These are phyloP conservation scores for Yamadazyma nakazawae DNA, from an alignment of 805 yeast species.

Conservation along the genomic window DNA sequence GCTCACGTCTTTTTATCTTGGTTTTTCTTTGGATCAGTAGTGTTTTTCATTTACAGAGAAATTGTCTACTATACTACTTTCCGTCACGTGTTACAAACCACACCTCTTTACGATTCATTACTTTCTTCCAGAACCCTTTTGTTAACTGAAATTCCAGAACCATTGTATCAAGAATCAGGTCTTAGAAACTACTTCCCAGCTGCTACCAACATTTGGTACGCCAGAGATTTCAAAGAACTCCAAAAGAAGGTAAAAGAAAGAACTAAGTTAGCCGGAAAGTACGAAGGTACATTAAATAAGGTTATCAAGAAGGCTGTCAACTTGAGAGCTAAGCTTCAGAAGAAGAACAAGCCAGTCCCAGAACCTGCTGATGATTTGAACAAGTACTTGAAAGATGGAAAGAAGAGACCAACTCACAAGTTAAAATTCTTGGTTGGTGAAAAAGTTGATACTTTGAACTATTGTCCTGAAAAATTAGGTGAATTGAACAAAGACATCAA, in stretches of 20 bases:
- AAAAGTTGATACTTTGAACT: slow-evolving; percentile 81
- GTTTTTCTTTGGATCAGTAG: slow-evolving; percentile 63
- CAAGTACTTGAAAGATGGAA: slow-evolving; percentile 61
- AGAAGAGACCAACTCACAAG: slow-evolving; percentile 80
- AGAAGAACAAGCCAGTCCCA: slow-evolving; percentile 55
- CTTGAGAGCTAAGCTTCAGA: slow-evolving; percentile 50
- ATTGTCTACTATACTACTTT: slow-evolving; percentile 65
- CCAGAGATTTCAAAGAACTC: slow-evolving; percentile 60
- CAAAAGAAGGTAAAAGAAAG: slow-evolving; percentile 59
- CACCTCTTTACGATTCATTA: slow-evolving; percentile 69
- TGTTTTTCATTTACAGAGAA: slow-evolving; percentile 70
- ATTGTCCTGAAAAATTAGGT: slow-evolving; percentile 63
- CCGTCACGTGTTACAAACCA: slow-evolving; percentile 70
- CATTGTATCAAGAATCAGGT: slow-evolving; percentile 43
- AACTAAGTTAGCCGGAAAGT: slow-evolving; percentile 53
- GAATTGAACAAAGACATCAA: slow-evolving; percentile 67
- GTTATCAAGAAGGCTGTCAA: slow-evolving; percentile 59
- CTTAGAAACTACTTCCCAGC: slow-evolving; percentile 62
- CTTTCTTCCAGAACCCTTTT: slow-evolving; percentile 70
- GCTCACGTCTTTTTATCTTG: slow-evolving; percentile 78
- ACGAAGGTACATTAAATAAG: slow-evolving; percentile 64
- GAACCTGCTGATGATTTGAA: slow-evolving; percentile 55
- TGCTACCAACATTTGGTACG: slow-evolving; percentile 56
- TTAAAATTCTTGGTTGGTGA: slow-evolving; percentile 69
- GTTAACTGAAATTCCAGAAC: slow-evolving; percentile 62